Evolutionary conservation across 2,329 filamentous ascomycete species (phyloP).

Genomic region (Colletotrichum sp.): DNA sequence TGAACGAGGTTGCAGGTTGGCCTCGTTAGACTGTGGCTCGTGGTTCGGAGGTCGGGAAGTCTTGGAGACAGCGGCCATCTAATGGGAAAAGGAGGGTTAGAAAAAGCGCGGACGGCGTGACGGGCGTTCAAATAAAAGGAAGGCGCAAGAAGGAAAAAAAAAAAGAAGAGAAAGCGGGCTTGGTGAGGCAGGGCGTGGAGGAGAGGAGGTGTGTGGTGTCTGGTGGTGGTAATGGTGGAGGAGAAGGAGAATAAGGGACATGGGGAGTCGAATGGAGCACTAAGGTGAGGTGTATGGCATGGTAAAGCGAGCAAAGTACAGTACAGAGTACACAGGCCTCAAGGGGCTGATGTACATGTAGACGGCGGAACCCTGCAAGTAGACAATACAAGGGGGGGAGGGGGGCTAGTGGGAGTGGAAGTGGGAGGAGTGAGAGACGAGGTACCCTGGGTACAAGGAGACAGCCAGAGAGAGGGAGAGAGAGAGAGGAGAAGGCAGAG

Average conservation of each 20-base stretch:
- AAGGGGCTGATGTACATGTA: constrained; percentile 16
- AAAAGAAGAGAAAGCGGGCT: constrained; percentile 18
- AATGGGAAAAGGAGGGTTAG: constrained; percentile 2
- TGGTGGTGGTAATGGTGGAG: constrained; percentile 5
- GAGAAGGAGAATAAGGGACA: constrained; percentile 19
- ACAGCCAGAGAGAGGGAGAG: neutral
- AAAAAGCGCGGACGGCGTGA: constrained; percentile 11
- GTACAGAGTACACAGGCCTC: constrained; percentile 14
- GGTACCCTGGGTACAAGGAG: neutral
- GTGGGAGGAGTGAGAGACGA: neutral
- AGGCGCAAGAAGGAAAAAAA: constrained; percentile 8
- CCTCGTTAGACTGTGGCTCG: constrained; percentile 19
- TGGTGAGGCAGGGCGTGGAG: constrained; percentile 22
- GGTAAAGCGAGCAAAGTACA: neutral
- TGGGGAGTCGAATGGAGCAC: constrained; percentile 8
- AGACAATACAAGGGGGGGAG: constrained; percentile 12
- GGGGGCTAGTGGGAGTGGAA: neutral
- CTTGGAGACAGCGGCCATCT: constrained; percentile 24
- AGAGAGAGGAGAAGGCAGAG: too few species aligned
- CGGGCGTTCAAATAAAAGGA: constrained; percentile 21
- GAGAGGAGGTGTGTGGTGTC: constrained; percentile 13
- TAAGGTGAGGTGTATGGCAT: neutral
- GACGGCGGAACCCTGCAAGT: constrained; percentile 14
- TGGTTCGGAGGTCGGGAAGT: constrained; percentile 17
- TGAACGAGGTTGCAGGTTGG: constrained; percentile 8